phyloP scores from a whole-genome alignment of 345 rosid species.

The Anacardium occidentale region DNA sequence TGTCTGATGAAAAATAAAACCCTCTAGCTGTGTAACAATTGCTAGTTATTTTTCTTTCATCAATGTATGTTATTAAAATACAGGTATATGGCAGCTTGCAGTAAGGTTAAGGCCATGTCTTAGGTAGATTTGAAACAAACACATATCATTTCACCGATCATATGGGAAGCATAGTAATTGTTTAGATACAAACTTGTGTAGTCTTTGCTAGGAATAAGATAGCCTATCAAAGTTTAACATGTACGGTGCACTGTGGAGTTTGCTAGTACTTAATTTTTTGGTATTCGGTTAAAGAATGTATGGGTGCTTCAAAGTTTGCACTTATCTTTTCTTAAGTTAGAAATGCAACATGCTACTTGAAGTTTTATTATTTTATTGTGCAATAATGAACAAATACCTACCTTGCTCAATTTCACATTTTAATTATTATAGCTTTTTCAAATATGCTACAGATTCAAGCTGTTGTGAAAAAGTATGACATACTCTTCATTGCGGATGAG shows the following conservation, averaged over 20 bases:
- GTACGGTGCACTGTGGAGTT: background rate
- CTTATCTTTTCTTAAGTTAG: background rate
- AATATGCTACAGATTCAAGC: conserved; percentile 72
- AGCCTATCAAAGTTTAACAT: background rate
- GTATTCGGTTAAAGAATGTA: background rate
- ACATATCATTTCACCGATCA: background rate
- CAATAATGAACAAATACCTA: background rate
- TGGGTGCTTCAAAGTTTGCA: background rate
- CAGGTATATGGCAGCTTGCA: background rate
- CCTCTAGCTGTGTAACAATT: background rate
- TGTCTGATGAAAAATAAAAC: background rate
- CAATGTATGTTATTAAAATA: background rate
- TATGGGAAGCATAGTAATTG: too few species aligned
- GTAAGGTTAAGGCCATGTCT: background rate
- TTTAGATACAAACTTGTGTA: background rate
- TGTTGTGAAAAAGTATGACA: conserved; percentile 81
- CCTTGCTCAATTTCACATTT: background rate
- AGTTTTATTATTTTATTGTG: background rate
- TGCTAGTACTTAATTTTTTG: background rate
- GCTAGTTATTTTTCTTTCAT: background rate
- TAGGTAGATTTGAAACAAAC: background rate
- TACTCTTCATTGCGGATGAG: conserved; percentile 93
- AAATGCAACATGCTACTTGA: background rate
- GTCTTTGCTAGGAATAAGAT: background rate
- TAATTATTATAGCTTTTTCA: conserved; percentile 11